phyloP scores from a whole-genome alignment of 768 basidiomycete genomes.

The Calocera cornea region DNA sequence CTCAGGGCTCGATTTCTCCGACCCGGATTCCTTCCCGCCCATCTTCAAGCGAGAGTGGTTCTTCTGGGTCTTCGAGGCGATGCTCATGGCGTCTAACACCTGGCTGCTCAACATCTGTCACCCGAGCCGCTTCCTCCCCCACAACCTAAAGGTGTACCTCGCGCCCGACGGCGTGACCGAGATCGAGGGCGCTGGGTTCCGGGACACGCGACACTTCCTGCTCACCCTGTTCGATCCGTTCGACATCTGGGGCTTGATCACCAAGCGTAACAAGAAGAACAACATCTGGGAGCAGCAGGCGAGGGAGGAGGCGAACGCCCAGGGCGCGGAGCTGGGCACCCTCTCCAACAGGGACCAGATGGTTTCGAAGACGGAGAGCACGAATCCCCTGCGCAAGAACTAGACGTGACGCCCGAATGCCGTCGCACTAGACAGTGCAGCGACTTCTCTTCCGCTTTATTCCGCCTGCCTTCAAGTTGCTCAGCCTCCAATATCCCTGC shows the following conservation, averaged over 20 bases:
- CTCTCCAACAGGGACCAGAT: neutral
- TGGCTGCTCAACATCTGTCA: neutral
- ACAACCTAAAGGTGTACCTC: neutral
- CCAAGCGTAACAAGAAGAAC: neutral
- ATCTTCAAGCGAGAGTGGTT: neutral
- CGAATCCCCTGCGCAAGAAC: neutral
- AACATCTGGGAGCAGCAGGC: neutral
- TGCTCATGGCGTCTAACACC: neutral
- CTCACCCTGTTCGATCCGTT: neutral
- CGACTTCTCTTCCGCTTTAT: no score
- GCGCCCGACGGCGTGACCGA: neutral
- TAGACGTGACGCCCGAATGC: neutral
- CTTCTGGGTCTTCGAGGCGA: slow-evolving; percentile 3
- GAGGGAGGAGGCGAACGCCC: neutral
- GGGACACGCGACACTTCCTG: neutral
- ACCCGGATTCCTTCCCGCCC: neutral
- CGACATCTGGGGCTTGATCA: neutral
- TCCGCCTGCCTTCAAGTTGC: no score
- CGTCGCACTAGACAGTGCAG: no score
- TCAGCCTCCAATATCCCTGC: no score
- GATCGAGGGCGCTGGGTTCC: neutral
- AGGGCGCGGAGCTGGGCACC: neutral
- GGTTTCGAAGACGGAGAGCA: neutral
- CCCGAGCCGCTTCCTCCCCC: neutral
- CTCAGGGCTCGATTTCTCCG: neutral